These are phyloP conservation scores for Rhizopus sp. DNA, from an alignment of 371 early-diverging fungal genomes.

Conservation along the genomic window DNA sequence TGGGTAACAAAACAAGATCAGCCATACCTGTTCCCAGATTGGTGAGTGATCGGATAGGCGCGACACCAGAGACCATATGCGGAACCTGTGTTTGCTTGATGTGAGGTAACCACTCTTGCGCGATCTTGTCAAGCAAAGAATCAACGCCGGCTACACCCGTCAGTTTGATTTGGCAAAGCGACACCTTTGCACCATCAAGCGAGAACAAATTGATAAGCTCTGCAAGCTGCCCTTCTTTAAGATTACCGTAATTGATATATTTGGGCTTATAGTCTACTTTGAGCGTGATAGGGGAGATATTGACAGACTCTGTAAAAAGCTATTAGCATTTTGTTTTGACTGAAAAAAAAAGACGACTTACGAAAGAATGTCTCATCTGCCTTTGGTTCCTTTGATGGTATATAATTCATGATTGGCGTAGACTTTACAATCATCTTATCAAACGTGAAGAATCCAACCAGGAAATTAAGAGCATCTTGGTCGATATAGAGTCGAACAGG, in stretches of 20 bases:
- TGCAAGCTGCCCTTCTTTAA: slow-evolving; percentile 75
- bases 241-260: slow-evolving; percentile 72
- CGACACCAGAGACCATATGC: slow-evolving; percentile 87
- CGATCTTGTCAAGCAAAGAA: slow-evolving; percentile 62
- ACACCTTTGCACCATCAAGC: slow-evolving; percentile 89
- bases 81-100: slow-evolving; percentile 88
- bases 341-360: slow-evolving; percentile 37
- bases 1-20: slow-evolving; percentile 89
- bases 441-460: slow-evolving; percentile 79
- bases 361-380: slow-evolving; percentile 59
- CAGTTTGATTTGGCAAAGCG: slow-evolving; percentile 71
- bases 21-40: slow-evolving; percentile 92
- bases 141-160: slow-evolving; percentile 72
- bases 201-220: slow-evolving; percentile 94
- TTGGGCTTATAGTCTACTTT: slow-evolving; percentile 98
- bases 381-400: not conserved
- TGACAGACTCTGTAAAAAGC: slow-evolving; percentile 55
- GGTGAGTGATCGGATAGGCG: slow-evolving; percentile 86
- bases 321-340: not conserved
- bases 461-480: slow-evolving; percentile 90
- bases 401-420: not conserved
- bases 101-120: slow-evolving; percentile 87
- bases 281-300: slow-evolving; percentile 75
- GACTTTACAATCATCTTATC: slow-evolving; percentile 19
- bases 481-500: slow-evolving; percentile 91